Conservation (phyloP, 352 stramenopile species). For the Phytopythium aichiense region DNA sequence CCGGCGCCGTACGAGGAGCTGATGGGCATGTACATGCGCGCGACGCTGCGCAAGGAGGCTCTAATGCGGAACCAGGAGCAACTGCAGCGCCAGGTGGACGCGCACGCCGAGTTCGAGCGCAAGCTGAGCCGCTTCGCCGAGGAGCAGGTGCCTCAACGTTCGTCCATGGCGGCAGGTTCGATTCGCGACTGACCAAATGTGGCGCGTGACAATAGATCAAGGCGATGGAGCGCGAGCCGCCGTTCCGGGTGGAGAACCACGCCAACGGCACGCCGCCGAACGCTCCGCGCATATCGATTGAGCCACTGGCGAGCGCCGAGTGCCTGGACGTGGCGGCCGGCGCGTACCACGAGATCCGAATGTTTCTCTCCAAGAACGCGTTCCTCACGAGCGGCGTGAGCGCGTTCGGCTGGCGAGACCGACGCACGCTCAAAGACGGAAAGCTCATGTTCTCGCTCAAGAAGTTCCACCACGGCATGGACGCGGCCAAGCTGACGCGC, state of each 20-base stretch:
- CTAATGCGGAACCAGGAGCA: slow-evolving; percentile 46
- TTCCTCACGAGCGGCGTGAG: slow-evolving; percentile 43
- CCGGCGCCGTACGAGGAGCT: background rate
- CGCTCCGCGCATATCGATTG: slow-evolving; percentile 5
- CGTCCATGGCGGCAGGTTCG: background rate
- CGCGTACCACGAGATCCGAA: slow-evolving; percentile 35
- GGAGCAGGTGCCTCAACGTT: slow-evolving; percentile 13
- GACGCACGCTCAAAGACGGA: slow-evolving; percentile 31
- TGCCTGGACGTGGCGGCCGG: slow-evolving; percentile 34
- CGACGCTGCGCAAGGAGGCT: slow-evolving; percentile 44
- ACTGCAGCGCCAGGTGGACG: slow-evolving; percentile 33
- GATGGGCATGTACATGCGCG: slow-evolving; percentile 33
- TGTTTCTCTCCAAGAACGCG: slow-evolving; percentile 36
- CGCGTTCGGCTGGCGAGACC: slow-evolving; percentile 52
- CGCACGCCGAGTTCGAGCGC: slow-evolving; percentile 39
- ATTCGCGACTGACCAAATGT: background rate
- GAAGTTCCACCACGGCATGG: slow-evolving; percentile 39
- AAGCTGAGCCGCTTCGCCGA: slow-evolving; percentile 30
- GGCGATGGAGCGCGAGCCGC: background rate
- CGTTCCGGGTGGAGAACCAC: background rate
- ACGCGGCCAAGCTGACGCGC: slow-evolving; percentile 21
- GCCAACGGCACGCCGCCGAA: background rate
- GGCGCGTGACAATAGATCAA: slow-evolving; percentile 3
- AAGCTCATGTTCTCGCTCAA: slow-evolving; percentile 55
- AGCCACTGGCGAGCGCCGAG: slow-evolving; percentile 27